Percentiles rank a stretch among this genome's conserved stretches.
Evolutionary conservation across 495 filamentous ascomycete species (phyloP).

Genomic region (Aspergillus mulundensis): DNA sequence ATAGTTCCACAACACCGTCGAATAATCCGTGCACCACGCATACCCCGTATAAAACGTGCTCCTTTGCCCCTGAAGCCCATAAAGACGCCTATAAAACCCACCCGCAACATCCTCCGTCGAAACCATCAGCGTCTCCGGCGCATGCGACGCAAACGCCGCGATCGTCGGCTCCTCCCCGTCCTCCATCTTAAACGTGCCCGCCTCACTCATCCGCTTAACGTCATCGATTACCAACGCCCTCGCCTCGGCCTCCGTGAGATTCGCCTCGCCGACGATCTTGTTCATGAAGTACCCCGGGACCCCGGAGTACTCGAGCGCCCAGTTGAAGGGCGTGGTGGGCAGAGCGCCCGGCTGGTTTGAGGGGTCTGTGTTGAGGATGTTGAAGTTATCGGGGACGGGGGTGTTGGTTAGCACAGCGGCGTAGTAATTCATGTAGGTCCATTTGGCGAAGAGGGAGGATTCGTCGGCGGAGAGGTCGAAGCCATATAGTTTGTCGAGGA

Average conservation of each 20-base stretch:
- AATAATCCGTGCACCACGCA: slow-evolving; percentile 22
- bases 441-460: slow-evolving; percentile 24
- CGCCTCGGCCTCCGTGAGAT: slow-evolving; percentile 23
- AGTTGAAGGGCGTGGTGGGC: slow-evolving; percentile 33
- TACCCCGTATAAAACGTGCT: slow-evolving; percentile 43
- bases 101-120: slow-evolving; percentile 25
- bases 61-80: slow-evolving; percentile 35
- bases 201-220: slow-evolving; percentile 26
- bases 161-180: slow-evolving; percentile 14
- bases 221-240: slow-evolving; percentile 24
- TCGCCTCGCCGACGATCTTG: slow-evolving; percentile 35
- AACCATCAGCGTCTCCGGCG: slow-evolving; percentile 37
- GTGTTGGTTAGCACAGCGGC: slow-evolving; percentile 33
- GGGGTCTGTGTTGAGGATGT: slow-evolving; percentile 28
- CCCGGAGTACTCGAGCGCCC: slow-evolving; percentile 27
- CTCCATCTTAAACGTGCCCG: slow-evolving; percentile 22
- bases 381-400: slow-evolving; percentile 16
- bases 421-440: slow-evolving; percentile 32
- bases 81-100: slow-evolving; percentile 34
- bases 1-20: slow-evolving; percentile 6
- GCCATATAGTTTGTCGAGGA: slow-evolving; percentile 13
- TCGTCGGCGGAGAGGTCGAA: slow-evolving; percentile 31
- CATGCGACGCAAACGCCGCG: slow-evolving; percentile 36
- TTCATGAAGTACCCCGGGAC: slow-evolving; percentile 34
- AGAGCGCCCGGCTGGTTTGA: slow-evolving; percentile 26